These are phyloP conservation scores for Zygoascus flipseniorum DNA, from an alignment of 805 yeast species.

Conservation along the genomic window DNA sequence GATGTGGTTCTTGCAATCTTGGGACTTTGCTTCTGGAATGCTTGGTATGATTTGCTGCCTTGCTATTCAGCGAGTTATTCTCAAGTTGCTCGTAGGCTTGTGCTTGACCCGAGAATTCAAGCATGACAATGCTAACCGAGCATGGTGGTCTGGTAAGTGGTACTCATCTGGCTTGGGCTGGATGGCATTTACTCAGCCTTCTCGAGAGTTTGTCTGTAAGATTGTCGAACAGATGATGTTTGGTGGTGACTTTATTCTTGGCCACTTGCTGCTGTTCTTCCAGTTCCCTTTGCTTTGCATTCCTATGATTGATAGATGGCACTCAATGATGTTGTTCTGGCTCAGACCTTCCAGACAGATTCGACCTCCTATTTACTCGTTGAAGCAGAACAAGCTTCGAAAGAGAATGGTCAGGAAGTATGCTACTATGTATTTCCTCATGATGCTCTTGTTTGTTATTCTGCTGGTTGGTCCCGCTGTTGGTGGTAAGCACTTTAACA, in stretches of 20 bases:
- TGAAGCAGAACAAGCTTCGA: constrained; percentile 92
- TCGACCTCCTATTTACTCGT: constrained; percentile 94
- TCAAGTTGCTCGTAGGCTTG: constrained; percentile 72
- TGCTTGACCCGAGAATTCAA: constrained; percentile 91
- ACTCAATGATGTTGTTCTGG: constrained; percentile 98
- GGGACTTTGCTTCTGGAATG: constrained; percentile 78
- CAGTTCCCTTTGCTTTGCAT: constrained; percentile 81
- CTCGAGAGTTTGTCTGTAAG: constrained; percentile 93
- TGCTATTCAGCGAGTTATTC: constrained; percentile 77
- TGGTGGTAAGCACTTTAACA: constrained; percentile 52
- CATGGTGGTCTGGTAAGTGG: constrained; percentile 99
- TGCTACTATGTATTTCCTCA: constrained; percentile 65
- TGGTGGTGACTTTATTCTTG: constrained; percentile 92
- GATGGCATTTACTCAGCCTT: constrained; percentile 91
- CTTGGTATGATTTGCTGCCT: constrained; percentile 78
- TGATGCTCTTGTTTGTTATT: constrained; percentile 62
- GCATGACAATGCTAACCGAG: constrained; percentile 90
- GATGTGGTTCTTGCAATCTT: constrained; percentile 95
- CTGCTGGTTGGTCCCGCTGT: constrained; percentile 88
- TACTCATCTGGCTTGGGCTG: constrained; percentile 88
- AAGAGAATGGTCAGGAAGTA: constrained; percentile 96
- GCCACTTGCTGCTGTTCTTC: constrained; percentile 77
- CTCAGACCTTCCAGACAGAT: constrained; percentile 93
- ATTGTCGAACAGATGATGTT: constrained; percentile 89
- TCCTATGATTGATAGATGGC: constrained; percentile 94